Percentiles rank a stretch among this genome's conserved stretches.
These are phyloP conservation scores for Anaeromyces robustus DNA, from an alignment of 192 early-diverging fungal species.

Conservation along the genomic window DNA sequence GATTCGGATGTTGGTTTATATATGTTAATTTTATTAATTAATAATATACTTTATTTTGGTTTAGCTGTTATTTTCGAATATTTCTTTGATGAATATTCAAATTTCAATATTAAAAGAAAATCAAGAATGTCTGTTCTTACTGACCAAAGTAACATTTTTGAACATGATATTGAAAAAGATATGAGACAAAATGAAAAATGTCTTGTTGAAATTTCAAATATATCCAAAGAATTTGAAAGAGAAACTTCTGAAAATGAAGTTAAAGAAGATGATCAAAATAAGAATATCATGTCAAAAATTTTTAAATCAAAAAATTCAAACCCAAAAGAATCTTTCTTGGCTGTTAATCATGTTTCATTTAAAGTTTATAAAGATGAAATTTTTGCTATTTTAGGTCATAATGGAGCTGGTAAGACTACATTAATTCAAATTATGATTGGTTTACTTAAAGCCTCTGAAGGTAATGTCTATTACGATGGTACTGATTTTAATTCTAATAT, in stretches of 20 bases:
- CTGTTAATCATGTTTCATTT: not conserved
- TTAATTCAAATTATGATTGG: not conserved
- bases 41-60: not conserved
- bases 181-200: not conserved
- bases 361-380: not conserved
- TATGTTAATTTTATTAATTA: not conserved
- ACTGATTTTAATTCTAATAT: not conserved
- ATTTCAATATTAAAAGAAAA: not conserved
- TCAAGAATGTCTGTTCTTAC: not conserved
- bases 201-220: not conserved
- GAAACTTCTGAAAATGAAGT: not conserved
- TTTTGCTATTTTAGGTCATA: not conserved
- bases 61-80: not conserved
- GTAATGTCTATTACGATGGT: not conserved
- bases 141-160: not conserved
- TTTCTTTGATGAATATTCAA: not conserved
- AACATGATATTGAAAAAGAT: not conserved
- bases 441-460: not conserved
- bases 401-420: conserved; percentile 4
- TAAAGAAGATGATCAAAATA: too few relatives aligned
- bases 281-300: too few relatives aligned
- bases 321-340: not conserved
- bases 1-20: not conserved
- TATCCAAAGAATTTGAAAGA: not conserved
- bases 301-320: not conserved